Evolutionary conservation across 345 rosid genomes (phyloP).

Genomic region (Salix exigua): DNA sequence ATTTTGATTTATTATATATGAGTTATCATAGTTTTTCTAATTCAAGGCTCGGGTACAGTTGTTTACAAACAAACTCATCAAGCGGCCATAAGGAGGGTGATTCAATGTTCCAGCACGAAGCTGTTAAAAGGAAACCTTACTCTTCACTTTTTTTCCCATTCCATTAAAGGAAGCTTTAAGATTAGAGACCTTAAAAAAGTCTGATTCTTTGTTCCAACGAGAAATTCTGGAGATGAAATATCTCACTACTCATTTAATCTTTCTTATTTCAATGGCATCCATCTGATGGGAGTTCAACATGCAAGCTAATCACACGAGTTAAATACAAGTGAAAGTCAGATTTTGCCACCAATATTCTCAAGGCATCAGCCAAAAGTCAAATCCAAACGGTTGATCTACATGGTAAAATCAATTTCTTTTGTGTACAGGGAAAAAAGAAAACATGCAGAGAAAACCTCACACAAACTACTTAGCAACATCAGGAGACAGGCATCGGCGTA

Average conservation of each 20-base stretch:
- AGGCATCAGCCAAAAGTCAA: neutral
- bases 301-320: neutral
- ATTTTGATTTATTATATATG: too few species aligned
- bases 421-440: conserved; percentile 4
- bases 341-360: neutral
- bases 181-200: too few species aligned
- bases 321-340: neutral
- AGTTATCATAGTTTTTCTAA: too few species aligned
- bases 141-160: too few species aligned
- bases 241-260: neutral
- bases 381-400: neutral
- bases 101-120: too few species aligned
- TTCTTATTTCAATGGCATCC: neutral
- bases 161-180: too few species aligned
- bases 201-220: too few species aligned
- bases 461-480: neutral
- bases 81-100: too few species aligned
- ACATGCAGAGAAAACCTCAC: conserved; percentile 1
- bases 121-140: too few species aligned
- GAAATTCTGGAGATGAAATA: too few species aligned
- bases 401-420: conserved; percentile 8
- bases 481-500: neutral
- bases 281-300: neutral
- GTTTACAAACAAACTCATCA: too few species aligned
- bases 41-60: too few species aligned